A percentile compares a stretch with the other conserved stretches of the same genome.
Evolutionary conservation across 2,329 filamentous ascomycete genomes (phyloP).

Genomic region (Diplodia scrobiculata): DNA sequence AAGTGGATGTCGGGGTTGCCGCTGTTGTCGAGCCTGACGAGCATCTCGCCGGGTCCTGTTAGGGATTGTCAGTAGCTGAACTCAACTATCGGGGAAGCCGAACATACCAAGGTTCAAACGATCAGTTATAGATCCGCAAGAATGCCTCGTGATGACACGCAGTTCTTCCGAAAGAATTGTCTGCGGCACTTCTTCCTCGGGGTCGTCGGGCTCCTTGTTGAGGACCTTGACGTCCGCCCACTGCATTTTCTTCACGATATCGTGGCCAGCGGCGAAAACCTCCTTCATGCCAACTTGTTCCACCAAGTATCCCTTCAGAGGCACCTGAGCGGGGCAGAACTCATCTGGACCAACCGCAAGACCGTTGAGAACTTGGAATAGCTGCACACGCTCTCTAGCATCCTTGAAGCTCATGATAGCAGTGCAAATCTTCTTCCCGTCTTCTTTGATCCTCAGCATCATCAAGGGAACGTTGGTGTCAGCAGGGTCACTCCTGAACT

Average conservation of each 20-base stretch:
- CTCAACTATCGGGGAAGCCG: neutral
- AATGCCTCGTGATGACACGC: conserved; percentile 73
- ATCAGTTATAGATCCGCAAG: conserved; percentile 77
- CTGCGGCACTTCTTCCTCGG: conserved; percentile 60
- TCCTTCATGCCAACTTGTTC: conserved; percentile 58
- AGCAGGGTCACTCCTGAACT: conserved; percentile 58
- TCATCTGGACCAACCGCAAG: conserved; percentile 69
- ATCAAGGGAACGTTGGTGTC: conserved; percentile 70
- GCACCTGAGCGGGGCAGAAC: conserved; percentile 68
- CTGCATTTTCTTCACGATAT: conserved; percentile 49
- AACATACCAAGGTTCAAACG: conserved; percentile 70
- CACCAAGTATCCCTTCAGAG: conserved; percentile 67
- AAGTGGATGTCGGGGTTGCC: conserved; percentile 43
- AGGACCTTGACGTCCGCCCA: conserved; percentile 73
- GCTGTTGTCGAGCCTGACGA: conserved; percentile 50
- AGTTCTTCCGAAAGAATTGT: conserved; percentile 77
- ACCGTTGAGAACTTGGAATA: conserved; percentile 74
- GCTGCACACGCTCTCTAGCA: conserved; percentile 66
- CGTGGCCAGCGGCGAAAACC: conserved; percentile 44
- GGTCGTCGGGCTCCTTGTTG: conserved; percentile 64
- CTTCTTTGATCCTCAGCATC: conserved; percentile 70
- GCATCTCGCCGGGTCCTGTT: conserved; percentile 49
- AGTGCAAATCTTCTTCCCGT: conserved; percentile 56
- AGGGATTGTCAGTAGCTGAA: conserved; percentile 32
- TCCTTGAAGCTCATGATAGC: conserved; percentile 79